phyloP scores from a whole-genome alignment of 768 basidiomycete species.

The Psilocybe cubensis region DNA sequence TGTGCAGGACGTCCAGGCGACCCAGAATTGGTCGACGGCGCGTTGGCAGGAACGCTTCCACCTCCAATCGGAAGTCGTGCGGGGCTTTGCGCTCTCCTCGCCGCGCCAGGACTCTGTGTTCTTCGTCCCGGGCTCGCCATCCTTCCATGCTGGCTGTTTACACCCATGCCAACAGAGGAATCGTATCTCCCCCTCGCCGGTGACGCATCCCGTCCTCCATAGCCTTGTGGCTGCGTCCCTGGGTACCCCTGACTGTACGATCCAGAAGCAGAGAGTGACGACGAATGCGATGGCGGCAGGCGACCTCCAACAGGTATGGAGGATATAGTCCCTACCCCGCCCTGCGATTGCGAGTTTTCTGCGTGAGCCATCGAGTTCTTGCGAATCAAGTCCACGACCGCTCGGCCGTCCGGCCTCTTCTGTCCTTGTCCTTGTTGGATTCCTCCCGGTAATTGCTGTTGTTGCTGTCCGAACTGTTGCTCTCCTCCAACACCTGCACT shows the following conservation, averaged over 20 bases:
- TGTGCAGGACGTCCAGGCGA: no score
- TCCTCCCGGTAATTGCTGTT: not conserved
- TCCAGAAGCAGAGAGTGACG: no score
- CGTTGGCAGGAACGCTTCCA: no score
- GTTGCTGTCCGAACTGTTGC: not conserved
- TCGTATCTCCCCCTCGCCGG: not conserved
- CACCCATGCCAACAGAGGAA: no score
- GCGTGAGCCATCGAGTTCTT: slow-evolving; percentile 42
- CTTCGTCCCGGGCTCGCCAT: not conserved
- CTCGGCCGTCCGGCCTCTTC: slow-evolving; percentile 36
- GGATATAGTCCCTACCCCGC: not conserved
- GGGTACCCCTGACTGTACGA: no score
- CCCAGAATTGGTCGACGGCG: no score
- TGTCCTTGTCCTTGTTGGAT: slow-evolving; percentile 5
- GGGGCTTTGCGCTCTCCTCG: no score
- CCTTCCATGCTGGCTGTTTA: not conserved
- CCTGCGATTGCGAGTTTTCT: no score
- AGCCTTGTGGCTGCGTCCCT: no score
- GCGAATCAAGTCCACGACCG: slow-evolving; percentile 58
- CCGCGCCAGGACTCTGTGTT: not conserved
- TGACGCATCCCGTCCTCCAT: no score
- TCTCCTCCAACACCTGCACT: not conserved
- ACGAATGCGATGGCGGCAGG: no score
- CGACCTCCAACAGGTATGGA: not conserved
- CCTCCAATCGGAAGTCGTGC: no score